Evolutionary conservation across 148 eudicot species (phyloP), one percentile per base, ranked within the genome.

Genomic region (Salicornia ramosissima): DNA sequence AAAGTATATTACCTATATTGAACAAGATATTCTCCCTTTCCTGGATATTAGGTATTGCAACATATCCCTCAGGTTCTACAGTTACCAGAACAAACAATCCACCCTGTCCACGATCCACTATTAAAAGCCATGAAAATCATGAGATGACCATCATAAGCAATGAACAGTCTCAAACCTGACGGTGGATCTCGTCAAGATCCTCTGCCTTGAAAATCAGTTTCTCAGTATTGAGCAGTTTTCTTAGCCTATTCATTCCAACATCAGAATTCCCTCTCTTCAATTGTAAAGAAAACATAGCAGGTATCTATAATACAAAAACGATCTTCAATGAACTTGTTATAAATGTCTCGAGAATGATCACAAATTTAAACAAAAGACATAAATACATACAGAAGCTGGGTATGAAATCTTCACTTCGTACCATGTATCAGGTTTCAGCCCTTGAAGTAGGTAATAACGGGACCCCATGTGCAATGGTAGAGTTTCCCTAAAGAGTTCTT

Each of bases 351-450:
- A 22, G 19, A 54, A 51, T 52, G 25, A 54, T 63, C 64, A 75
- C 10, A 28, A 56, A 45, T n/a, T 40, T 28, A 49, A 65, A 67
- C 31, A 16, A 12, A 72, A 16, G 50, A 22, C 5, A 58, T 42
- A 46, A 36, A 0, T 15, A 86, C 97, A 75, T 89, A 89, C 97
- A 81, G 97, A 87, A 80, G 97, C 91, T 58, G 96, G 98, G 76
- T 92, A 92, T 75, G 97, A 92, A 85, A 92, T 92, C 91, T 92
- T 92, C 85, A 92, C 98, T 92, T 92, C 94, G 69, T 92, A 92
- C 90, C 96, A 81, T 73, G 71, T 81, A 54, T 75, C 43, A 64
- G 90, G 78, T 80, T 82, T 86, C 29, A 90, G 81, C 76, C 88
- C 98, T 71, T 74, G 80, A 70, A 92, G 80, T 55, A 80, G 73